These are phyloP conservation scores for Ceriops decandra DNA, from an alignment of 345 rosid species.

Conservation along the genomic window DNA sequence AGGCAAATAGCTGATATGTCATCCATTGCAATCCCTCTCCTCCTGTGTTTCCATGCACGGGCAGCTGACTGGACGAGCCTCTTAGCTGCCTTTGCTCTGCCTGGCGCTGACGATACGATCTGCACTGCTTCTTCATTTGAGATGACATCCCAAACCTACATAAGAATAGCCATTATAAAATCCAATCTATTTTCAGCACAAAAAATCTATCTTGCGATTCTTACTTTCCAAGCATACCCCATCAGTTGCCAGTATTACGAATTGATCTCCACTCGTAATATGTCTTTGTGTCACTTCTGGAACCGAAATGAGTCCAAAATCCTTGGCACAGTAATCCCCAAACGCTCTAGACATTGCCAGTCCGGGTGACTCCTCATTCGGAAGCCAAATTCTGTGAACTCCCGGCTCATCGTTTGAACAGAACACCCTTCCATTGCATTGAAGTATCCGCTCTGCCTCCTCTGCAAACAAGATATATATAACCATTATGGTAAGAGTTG, in stretches of 20 bases:
- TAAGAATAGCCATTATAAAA: background rate
- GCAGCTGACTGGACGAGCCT: constrained; percentile 56
- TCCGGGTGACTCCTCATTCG: constrained; percentile 69
- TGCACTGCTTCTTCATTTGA: constrained; percentile 83
- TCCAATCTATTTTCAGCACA: background rate
- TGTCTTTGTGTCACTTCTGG: constrained; percentile 88
- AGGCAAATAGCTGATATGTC: constrained; percentile 92
- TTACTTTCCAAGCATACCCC: constrained; percentile 46
- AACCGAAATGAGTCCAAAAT: constrained; percentile 71
- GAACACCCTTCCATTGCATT: constrained; percentile 73
- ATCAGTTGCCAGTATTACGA: constrained; percentile 80
- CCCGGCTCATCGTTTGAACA: constrained; percentile 85
- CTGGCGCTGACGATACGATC: constrained; percentile 51
- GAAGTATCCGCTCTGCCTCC: constrained; percentile 71
- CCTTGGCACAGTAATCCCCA: constrained; percentile 84
- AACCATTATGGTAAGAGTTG: background rate
- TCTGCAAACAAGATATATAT: constrained; percentile 42
- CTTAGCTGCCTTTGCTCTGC: constrained; percentile 67
- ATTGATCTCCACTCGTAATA: constrained; percentile 61
- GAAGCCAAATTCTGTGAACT: constrained; percentile 89
- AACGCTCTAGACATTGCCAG: constrained; percentile 98
- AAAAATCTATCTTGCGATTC: no score
- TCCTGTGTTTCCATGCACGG: constrained; percentile 65
- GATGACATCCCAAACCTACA: constrained; percentile 88
- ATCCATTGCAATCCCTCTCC: constrained; percentile 79